These are phyloP conservation scores for Claviceps humidiphila DNA, from an alignment of 2,329 filamentous ascomycete genomes.

Conservation along the genomic window DNA sequence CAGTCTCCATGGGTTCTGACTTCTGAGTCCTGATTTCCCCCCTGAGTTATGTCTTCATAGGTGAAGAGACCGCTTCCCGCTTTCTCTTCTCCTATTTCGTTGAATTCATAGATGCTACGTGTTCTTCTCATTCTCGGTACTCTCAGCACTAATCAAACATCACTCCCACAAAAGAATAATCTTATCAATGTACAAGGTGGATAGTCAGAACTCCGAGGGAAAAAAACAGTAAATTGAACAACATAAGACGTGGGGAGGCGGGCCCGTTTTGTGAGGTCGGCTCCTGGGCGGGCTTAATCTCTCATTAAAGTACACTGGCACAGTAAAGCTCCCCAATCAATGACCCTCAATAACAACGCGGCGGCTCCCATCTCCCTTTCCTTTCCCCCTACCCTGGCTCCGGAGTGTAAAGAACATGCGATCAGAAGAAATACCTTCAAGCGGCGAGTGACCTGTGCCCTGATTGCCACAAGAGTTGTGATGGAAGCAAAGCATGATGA, in stretches of 20 bases:
- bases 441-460: background rate
- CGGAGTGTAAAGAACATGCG: slow-evolving; percentile 10
- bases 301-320: slow-evolving; percentile 26
- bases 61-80: background rate
- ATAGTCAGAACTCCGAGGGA: background rate
- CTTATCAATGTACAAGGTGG: background rate
- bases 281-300: slow-evolving; percentile 16
- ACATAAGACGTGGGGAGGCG: background rate
- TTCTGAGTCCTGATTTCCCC: background rate
- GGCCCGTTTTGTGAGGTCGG: slow-evolving; percentile 16
- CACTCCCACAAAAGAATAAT: background rate
- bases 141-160: background rate
- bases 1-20: slow-evolving; percentile 1
- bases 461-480: background rate
- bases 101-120: background rate
- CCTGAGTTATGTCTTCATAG: background rate
- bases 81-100: background rate
- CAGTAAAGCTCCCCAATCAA: slow-evolving; percentile 6
- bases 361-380: slow-evolving; percentile 1
- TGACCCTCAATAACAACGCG: slow-evolving; percentile 5
- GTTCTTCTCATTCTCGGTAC: background rate
- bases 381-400: slow-evolving; percentile 8
- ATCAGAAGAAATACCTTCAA: slow-evolving; percentile 2
- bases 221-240: slow-evolving; percentile 13
- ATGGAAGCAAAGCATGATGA: background rate